These are phyloP conservation scores for Trametes cingulata DNA, from an alignment of 768 basidiomycete genomes.

Conservation along the genomic window DNA sequence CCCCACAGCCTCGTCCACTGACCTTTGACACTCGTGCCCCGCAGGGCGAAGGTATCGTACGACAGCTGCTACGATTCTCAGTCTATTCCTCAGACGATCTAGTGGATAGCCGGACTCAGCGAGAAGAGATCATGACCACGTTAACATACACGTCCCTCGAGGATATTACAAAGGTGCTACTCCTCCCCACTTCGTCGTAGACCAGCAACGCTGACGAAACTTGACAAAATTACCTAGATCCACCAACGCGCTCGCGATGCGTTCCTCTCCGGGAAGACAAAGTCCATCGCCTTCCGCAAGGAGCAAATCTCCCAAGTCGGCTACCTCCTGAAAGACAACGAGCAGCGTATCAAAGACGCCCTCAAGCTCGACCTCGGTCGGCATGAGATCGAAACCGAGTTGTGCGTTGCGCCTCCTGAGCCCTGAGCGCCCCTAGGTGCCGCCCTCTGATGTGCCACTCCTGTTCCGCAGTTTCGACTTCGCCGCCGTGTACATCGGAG, in stretches of 20 bases:
- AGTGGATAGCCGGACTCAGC: no score
- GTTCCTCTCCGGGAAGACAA: constrained; percentile 67
- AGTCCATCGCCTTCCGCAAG: constrained; percentile 67
- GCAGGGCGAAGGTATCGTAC: no score
- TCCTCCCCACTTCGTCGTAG: no score
- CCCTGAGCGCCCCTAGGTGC: background rate
- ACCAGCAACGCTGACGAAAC: no score
- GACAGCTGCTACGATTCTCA: no score
- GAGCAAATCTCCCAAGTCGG: constrained; percentile 75
- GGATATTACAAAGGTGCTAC: background rate
- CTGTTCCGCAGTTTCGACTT: constrained; percentile 57
- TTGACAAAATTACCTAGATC: constrained; percentile 43
- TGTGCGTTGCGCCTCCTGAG: constrained; percentile 37
- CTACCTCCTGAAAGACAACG: constrained; percentile 75
- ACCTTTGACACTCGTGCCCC: no score
- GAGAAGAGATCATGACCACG: no score
- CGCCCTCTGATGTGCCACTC: background rate
- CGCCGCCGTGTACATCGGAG: constrained; percentile 50
- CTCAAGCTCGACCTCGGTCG: constrained; percentile 64
- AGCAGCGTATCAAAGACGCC: constrained; percentile 56
- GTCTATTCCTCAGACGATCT: no score
- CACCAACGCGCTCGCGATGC: constrained; percentile 53
- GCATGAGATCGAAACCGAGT: constrained; percentile 56
- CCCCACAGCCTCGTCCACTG: no score
- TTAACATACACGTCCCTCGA: background rate